phyloP scores from a whole-genome alignment of 2,329 filamentous ascomycete species.

The Fusarium pseudograminearum region DNA sequence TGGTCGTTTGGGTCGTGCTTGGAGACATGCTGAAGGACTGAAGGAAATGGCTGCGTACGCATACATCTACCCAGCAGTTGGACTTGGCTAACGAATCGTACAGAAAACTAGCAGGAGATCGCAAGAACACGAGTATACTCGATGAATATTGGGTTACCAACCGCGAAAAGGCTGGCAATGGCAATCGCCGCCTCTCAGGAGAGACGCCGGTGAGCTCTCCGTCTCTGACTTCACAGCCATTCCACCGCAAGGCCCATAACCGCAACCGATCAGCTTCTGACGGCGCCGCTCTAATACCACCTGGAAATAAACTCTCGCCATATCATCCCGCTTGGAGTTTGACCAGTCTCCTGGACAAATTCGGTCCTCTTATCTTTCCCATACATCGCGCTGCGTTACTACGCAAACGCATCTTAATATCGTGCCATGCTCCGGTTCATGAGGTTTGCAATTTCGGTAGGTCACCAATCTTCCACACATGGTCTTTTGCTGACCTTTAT shows the following conservation, averaged over 20 bases:
- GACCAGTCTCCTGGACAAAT: conserved; percentile 79
- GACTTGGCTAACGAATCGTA: conserved; percentile 40
- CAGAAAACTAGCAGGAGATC: conserved; percentile 73
- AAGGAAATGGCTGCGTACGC: conserved; percentile 78
- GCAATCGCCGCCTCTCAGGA: conserved; percentile 51
- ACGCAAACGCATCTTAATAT: conserved; percentile 88
- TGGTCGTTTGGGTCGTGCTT: conserved; percentile 86
- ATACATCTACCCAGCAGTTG: conserved; percentile 3
- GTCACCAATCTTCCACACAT: conserved; percentile 23
- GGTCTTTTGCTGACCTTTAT: conserved; percentile 33
- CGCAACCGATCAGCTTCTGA: conserved; percentile 73
- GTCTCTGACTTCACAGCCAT: conserved; percentile 51
- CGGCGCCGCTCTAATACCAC: conserved; percentile 67
- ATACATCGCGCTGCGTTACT: conserved; percentile 88
- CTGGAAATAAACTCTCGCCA: conserved; percentile 75
- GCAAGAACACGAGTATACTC: conserved; percentile 71
- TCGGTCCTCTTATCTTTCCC: conserved; percentile 92
- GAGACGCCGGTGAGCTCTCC: conserved; percentile 67
- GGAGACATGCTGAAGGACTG: conserved; percentile 84
- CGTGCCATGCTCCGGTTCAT: conserved; percentile 87
- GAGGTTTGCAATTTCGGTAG: conserved; percentile 89
- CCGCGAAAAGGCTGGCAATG: conserved; percentile 55
- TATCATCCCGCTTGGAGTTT: conserved; percentile 91
- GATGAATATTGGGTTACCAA: conserved; percentile 82
- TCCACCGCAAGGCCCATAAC: conserved; percentile 58